Evolutionary conservation across 2,329 filamentous ascomycete genomes (phyloP).

Genomic region (Trichoderma hamatum): DNA sequence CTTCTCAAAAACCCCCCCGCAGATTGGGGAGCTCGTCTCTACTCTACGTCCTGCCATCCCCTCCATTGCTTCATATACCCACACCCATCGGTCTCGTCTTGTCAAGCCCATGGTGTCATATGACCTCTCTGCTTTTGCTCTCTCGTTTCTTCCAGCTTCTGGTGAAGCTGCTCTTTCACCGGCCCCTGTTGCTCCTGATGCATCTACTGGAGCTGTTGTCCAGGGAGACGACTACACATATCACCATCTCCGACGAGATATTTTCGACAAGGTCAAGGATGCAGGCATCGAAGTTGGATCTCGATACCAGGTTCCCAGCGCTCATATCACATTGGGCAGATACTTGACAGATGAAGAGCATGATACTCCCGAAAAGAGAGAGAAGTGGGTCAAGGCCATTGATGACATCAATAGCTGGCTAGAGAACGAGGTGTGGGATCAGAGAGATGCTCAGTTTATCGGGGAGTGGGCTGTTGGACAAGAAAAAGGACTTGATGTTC

Average conservation of each 20-base stretch:
- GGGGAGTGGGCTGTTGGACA: constrained; percentile 89
- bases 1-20: constrained; percentile 72
- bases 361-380: constrained; percentile 59
- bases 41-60: constrained; percentile 59
- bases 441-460: constrained; percentile 45
- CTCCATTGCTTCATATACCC: constrained; percentile 67
- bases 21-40: constrained; percentile 67
- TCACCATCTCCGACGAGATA: constrained; percentile 82
- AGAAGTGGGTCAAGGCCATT: constrained; percentile 68
- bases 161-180: constrained; percentile 55
- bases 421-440: constrained; percentile 69
- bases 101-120: constrained; percentile 83
- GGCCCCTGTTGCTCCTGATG: constrained; percentile 43
- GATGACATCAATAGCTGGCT: constrained; percentile 80
- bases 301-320: constrained; percentile 85
- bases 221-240: constrained; percentile 76
- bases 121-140: constrained; percentile 80
- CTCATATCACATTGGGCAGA: constrained; percentile 83
- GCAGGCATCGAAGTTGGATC: constrained; percentile 72
- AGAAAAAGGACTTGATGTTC: constrained; percentile 76
- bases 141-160: constrained; percentile 83
- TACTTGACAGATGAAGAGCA: constrained; percentile 73
- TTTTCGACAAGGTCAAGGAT: constrained; percentile 64
- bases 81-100: constrained; percentile 69
- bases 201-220: constrained; percentile 37